These are phyloP conservation scores for Echinosophora koreensis DNA, from an alignment of 306 rosid species.

Conservation along the genomic window DNA sequence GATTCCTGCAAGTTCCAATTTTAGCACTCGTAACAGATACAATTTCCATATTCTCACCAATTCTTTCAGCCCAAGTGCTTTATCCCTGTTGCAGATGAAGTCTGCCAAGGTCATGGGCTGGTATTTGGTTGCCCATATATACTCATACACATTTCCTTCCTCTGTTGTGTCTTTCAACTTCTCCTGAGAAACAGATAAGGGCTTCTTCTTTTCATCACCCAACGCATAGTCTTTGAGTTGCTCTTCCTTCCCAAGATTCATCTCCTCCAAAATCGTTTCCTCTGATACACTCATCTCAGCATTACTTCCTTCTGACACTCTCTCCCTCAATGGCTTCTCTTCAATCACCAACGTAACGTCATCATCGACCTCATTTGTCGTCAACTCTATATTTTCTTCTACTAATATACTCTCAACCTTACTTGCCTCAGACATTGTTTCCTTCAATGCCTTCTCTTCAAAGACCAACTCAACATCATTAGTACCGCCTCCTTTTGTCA, in stretches of 20 bases:
- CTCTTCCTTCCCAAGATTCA: not conserved
- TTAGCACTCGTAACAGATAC: not conserved
- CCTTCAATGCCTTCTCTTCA: conserved; percentile 55
- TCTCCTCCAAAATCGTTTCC: not conserved
- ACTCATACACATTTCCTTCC: conserved; percentile 38
- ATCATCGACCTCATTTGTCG: not conserved
- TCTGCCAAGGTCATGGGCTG: conserved; percentile 66
- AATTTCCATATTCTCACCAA: conserved; percentile 48
- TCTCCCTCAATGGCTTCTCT: conserved; percentile 63
- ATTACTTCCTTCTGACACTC: conserved; percentile 31
- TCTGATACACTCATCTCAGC: not conserved
- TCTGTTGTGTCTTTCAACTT: not conserved
- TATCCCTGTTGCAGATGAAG: conserved; percentile 74
- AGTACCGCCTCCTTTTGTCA: not conserved
- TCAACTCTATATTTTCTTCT: not conserved
- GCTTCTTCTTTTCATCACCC: conserved; percentile 36
- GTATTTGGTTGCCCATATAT: conserved; percentile 69
- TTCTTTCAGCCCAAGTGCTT: conserved; percentile 58
- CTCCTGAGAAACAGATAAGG: conserved; percentile 36
- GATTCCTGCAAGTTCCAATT: not conserved
- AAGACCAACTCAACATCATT: not conserved
- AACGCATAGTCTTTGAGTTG: conserved; percentile 21
- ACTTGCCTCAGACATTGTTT: too few species aligned
- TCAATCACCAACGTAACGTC: not conserved
- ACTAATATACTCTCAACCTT: too few species aligned